phyloP scores from a whole-genome alignment of 1,284 basidiomycete species.

The Pseudozyma flocculosa region DNA sequence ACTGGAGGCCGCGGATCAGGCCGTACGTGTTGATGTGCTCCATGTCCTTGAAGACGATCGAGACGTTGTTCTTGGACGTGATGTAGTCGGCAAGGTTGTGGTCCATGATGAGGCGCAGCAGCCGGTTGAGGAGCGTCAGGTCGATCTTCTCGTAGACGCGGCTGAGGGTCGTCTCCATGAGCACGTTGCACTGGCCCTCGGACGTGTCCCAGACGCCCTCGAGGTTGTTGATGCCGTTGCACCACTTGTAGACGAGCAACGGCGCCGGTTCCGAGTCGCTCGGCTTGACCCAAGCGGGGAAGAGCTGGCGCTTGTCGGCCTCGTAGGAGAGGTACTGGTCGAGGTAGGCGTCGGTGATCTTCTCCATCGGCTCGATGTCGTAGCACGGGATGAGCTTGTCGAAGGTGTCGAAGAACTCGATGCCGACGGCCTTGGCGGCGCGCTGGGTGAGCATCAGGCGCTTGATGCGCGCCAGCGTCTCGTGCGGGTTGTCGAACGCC shows the following conservation, averaged over 20 bases:
- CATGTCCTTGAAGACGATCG: constrained; percentile 58
- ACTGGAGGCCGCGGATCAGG: constrained; percentile 56
- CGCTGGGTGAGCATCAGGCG: constrained; percentile 57
- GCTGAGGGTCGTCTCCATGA: constrained; percentile 57
- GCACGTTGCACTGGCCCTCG: constrained; percentile 56
- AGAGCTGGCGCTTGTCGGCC: constrained; percentile 57
- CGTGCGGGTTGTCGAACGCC: constrained; percentile 58
- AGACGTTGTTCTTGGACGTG: constrained; percentile 58
- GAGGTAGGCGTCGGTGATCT: constrained; percentile 58
- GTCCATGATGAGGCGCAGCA: constrained; percentile 58
- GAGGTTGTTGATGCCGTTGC: constrained; percentile 57
- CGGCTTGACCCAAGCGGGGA: constrained; percentile 59
- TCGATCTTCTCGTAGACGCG: constrained; percentile 58
- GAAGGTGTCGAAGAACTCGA: constrained; percentile 58
- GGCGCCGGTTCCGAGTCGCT: constrained; percentile 57
- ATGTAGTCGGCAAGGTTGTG: constrained; percentile 58
- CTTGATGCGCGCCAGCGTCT: constrained; percentile 57
- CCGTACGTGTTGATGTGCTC: constrained; percentile 57
- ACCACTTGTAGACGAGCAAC: constrained; percentile 58
- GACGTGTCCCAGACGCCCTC: constrained; percentile 55
- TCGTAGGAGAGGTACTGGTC: constrained; percentile 58
- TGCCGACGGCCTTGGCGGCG: constrained; percentile 56
- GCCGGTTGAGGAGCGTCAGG: constrained; percentile 55
- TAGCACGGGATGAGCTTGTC: constrained; percentile 55
- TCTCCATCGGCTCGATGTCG: constrained; percentile 58